Conservation (phyloP, 805 yeast species). For the Yarrowia porcina region DNA sequence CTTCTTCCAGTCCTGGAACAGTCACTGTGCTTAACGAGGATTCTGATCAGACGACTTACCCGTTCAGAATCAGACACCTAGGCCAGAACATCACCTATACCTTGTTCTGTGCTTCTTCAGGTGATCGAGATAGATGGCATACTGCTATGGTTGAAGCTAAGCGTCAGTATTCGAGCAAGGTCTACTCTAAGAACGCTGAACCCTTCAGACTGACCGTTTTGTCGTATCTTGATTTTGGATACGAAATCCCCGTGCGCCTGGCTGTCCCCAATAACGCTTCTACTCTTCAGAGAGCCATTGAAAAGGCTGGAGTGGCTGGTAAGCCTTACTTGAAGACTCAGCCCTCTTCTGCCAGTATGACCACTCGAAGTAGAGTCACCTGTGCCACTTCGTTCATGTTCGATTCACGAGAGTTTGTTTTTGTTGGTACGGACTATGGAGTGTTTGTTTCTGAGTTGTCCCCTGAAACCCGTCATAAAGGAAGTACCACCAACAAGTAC, state of each 20-base stretch:
- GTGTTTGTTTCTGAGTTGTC: constrained; percentile 27
- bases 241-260: constrained; percentile 47
- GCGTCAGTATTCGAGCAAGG: constrained; percentile 39
- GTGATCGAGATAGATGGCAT: constrained; percentile 60
- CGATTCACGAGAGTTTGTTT: constrained; percentile 42
- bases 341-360: neutral
- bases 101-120: constrained; percentile 35
- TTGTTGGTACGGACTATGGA: constrained; percentile 32
- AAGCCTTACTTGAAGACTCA: constrained; percentile 34
- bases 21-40: constrained; percentile 31
- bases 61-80: constrained; percentile 39
- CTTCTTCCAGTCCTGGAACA: constrained; percentile 24
- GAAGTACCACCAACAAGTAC: constrained; percentile 25
- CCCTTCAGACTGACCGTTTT: constrained; percentile 55
- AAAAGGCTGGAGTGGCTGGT: constrained; percentile 26
- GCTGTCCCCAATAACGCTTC: constrained; percentile 39
- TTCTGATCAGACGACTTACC: constrained; percentile 36
- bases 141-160: constrained; percentile 49
- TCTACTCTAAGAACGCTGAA: constrained; percentile 43
- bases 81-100: constrained; percentile 38
- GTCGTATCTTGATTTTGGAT: constrained; percentile 60
- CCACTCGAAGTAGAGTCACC: constrained; percentile 32
- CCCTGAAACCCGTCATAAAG: constrained; percentile 35
- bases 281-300: constrained; percentile 39
- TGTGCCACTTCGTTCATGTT: constrained; percentile 48